Conservation (phyloP, 2,329 filamentous ascomycete species). For the Mycosphaerelloides madeirae region DNA sequence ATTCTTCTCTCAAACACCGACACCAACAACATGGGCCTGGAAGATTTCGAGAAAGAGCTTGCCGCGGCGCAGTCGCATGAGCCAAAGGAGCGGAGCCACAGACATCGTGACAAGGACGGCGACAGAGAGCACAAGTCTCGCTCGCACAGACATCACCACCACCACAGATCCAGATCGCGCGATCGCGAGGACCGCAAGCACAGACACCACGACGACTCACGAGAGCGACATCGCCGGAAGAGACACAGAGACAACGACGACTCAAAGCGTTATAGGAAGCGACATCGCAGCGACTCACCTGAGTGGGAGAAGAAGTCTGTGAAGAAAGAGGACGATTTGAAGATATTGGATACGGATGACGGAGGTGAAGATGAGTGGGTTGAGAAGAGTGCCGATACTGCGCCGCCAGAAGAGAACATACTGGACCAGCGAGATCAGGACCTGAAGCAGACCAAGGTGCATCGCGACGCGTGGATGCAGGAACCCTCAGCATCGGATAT, state of each 20-base stretch:
- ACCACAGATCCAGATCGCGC: slow-evolving; percentile 31
- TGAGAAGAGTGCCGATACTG: slow-evolving; percentile 41
- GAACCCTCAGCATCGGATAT: slow-evolving; percentile 75
- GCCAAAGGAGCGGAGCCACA: slow-evolving; percentile 48
- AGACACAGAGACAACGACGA: slow-evolving; percentile 43
- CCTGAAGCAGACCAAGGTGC: slow-evolving; percentile 39
- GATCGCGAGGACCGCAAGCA: slow-evolving; percentile 35
- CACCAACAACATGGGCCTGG: slow-evolving; percentile 49
- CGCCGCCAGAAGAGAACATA: slow-evolving; percentile 39
- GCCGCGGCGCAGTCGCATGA: slow-evolving; percentile 54
- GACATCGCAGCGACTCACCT: slow-evolving; percentile 30
- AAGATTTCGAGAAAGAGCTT: slow-evolving; percentile 74
- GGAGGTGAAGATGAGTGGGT: slow-evolving; percentile 44
- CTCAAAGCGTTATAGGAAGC: slow-evolving; percentile 27
- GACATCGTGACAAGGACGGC: slow-evolving; percentile 37
- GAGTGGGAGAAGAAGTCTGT: slow-evolving; percentile 27
- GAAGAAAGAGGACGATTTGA: slow-evolving; percentile 23
- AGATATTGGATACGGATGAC: slow-evolving; percentile 38
- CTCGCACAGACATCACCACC: slow-evolving; percentile 38
- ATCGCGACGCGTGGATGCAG: slow-evolving; percentile 93
- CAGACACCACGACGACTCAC: slow-evolving; percentile 32
- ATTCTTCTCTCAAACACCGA: not conserved
- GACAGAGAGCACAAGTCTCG: slow-evolving; percentile 31
- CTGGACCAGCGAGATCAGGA: slow-evolving; percentile 41
- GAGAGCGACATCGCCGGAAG: slow-evolving; percentile 47